Evolutionary conservation across 129 eudicot species (phyloP).

Genomic region (Escallonia herrerae): DNA sequence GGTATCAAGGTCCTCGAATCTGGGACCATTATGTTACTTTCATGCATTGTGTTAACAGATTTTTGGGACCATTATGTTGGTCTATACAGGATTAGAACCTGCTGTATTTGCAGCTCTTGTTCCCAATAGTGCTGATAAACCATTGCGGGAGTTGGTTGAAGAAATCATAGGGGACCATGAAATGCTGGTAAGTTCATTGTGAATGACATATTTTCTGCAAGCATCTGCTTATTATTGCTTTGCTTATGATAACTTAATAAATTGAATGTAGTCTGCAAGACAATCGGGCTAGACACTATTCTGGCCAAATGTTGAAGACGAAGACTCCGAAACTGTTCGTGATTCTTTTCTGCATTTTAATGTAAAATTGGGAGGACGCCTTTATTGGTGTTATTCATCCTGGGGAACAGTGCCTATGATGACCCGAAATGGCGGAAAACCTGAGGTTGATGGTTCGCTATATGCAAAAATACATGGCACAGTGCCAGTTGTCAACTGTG

Average conservation of each 20-base stretch:
- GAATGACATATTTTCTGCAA: not conserved
- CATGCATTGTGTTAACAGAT: not conserved
- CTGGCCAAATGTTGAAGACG: too few species aligned
- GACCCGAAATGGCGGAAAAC: too few species aligned
- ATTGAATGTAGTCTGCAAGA: conserved; percentile 24
- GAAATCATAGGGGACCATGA: conserved; percentile 97
- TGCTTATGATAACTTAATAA: not conserved
- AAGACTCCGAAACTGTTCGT: too few species aligned
- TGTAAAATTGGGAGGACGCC: too few species aligned
- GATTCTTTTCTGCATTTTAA: too few species aligned
- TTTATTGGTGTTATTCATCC: too few species aligned
- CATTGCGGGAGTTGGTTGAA: conserved; percentile 68
- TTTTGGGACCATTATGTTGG: not conserved
- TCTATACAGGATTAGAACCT: conserved; percentile 55
- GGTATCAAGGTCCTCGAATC: too few species aligned
- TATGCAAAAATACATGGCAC: too few species aligned
- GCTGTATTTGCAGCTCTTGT: conserved; percentile 89
- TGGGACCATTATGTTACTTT: not conserved
- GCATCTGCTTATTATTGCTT: not conserved
- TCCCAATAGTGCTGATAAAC: conserved; percentile 85
- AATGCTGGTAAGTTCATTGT: conserved; percentile 47
- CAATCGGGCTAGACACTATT: conserved; percentile 12
- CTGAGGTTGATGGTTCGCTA: too few species aligned
- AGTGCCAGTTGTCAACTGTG: too few species aligned
- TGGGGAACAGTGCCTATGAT: too few species aligned